Evolutionary conservation across 2,329 filamentous ascomycete species (phyloP), one percentile per base, ranked within the genome.

Genomic region (Cercospora sp.): DNA sequence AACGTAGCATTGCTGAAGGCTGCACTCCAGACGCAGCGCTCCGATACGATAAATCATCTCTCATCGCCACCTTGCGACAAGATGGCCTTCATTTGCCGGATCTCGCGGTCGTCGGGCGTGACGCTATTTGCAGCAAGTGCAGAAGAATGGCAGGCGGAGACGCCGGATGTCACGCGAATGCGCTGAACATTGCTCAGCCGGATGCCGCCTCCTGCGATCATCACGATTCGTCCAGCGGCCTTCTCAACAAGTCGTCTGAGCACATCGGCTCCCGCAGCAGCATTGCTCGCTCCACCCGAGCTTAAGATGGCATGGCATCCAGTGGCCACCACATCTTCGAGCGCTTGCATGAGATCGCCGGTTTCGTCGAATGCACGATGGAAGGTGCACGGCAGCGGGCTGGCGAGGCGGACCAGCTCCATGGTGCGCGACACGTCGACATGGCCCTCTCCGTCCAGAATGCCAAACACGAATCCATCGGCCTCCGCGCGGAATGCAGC

Each of bases 181-280:
- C 64, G 63, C 26, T 68, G 69, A 33, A 84, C 66, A 75, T 86
- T 86, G 5, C 55, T 71, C 23, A 81, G 77, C 59, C 85, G 78
- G 5, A 87, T 79, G 0, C 84, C 83, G 45, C 85, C 85, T 0
- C 85, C 85, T 16, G 83, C 75, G 66, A 87, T 84, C 26, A 87
- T 75, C 0, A 77, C 73, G 33, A 85, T 77, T 31, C 73, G 77
- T 10, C 61, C 77, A 30, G 66, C 70, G 28, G 76, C 78, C 59
- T 63, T 69, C 31, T 71, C 57, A 31, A 80, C 75, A 30, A 82
- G 67, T 48, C 70, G 53, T n/a, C 62, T 67, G 3, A 85, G 74
- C 51, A 63, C 67, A 2, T 77, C 75, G 1, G 75, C 64, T 2
- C 83, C 81, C 31, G 78, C 70, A 45, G 77, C 62, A 57, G 81